phyloP scores from a whole-genome alignment of 192 early-diverging fungal species.

The Podochytrium sp. region DNA sequence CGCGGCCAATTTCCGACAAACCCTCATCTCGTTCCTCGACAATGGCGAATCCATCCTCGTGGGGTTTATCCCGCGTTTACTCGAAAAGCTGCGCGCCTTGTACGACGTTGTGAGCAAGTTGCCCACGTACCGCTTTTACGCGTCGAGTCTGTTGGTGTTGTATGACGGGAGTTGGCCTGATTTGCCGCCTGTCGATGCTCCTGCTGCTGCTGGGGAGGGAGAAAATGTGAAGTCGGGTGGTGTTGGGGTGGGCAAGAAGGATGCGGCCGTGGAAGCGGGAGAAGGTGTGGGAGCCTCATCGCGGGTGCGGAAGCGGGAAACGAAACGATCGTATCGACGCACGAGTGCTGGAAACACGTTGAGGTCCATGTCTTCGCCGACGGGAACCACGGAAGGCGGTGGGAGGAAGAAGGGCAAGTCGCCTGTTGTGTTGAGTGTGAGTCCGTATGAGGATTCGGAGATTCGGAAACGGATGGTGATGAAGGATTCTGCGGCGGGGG shows the following conservation, averaged over 20 bases:
- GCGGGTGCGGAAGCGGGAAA: background rate
- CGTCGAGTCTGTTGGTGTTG: conserved; percentile 83
- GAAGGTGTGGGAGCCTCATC: background rate
- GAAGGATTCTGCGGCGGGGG: background rate
- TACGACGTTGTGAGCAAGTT: conserved; percentile 77
- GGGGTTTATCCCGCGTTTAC: conserved; percentile 80
- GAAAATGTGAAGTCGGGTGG: too few species aligned
- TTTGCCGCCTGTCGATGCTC: conserved; percentile 1
- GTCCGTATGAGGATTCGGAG: background rate
- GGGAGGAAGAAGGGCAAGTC: too few species aligned
- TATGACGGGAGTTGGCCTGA: conserved; percentile 80
- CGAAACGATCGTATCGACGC: background rate
- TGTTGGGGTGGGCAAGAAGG: background rate
- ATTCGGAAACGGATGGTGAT: background rate
- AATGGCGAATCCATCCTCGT: conserved; percentile 77
- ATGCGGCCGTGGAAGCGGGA: background rate
- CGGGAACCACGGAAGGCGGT: background rate
- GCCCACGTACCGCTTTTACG: conserved; percentile 88
- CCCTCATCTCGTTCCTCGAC: conserved; percentile 82
- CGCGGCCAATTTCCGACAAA: conserved; percentile 74
- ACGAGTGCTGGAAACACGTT: background rate
- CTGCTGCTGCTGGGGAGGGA: background rate
- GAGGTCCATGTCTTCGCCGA: background rate
- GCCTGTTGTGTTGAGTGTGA: background rate
- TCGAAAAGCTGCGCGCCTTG: conserved; percentile 75